A percentile compares a stretch with the other conserved stretches of the same genome.
These are phyloP conservation scores for Debaryomyces castellii DNA, from an alignment of 805 yeast genomes.

Conservation along the genomic window DNA sequence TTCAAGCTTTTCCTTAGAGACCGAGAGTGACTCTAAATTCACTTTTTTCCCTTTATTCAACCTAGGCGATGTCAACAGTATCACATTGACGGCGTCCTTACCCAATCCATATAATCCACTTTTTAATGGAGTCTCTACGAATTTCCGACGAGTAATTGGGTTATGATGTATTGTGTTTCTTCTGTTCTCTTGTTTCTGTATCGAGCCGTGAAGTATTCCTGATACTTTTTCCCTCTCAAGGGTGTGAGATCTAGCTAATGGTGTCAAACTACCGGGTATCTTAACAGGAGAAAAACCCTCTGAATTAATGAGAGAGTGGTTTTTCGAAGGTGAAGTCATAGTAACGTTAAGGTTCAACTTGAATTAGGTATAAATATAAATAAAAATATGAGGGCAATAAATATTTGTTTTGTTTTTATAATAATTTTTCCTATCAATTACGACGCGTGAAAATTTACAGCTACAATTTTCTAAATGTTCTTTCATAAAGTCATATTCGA, in stretches of 20 bases:
- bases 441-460: background rate
- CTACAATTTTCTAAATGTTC: background rate
- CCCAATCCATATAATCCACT: background rate
- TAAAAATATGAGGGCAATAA: background rate
- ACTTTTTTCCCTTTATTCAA: conserved; percentile 3
- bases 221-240: background rate
- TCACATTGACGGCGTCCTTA: background rate
- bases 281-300: conserved; percentile 19
- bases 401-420: background rate
- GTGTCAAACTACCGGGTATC: conserved; percentile 6
- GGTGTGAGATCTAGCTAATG: background rate
- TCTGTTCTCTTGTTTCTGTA: conserved; percentile 34
- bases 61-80: conserved; percentile 17
- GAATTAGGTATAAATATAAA: background rate
- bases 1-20: conserved; percentile 17
- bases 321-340: conserved; percentile 11
- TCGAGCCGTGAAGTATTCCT: conserved; percentile 28
- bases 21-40: conserved; percentile 14
- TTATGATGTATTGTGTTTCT: conserved; percentile 21
- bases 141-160: conserved; percentile 5
- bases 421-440: background rate
- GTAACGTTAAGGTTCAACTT: background rate
- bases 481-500: background rate
- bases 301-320: conserved; percentile 6
- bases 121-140: conserved; percentile 11